phyloP scores from a whole-genome alignment of 2,329 filamentous ascomycete genomes.

The Claviceps sp. region DNA sequence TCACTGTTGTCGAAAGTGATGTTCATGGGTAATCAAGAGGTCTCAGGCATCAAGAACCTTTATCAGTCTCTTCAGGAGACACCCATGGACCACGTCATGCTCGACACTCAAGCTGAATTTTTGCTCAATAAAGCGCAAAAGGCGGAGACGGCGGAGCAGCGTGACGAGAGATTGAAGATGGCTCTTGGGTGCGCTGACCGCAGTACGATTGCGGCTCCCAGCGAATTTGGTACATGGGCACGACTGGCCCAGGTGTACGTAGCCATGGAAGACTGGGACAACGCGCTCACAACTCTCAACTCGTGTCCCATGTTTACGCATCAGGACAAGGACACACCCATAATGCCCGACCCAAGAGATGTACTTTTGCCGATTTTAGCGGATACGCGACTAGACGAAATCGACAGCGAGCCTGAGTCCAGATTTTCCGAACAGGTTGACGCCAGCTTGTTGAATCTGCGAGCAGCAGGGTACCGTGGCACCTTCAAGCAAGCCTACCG shows the following conservation, averaged over 20 bases:
- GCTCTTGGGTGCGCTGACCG: conserved; percentile 88
- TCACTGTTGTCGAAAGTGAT: conserved; percentile 83
- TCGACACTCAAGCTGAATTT: conserved; percentile 89
- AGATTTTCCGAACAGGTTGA: conserved; percentile 78
- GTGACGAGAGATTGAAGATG: conserved; percentile 61
- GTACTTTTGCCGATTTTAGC: conserved; percentile 76
- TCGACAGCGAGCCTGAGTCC: conserved; percentile 79
- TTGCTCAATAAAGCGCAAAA: conserved; percentile 67
- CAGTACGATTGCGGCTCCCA: conserved; percentile 87
- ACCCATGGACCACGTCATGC: conserved; percentile 94
- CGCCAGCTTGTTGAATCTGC: conserved; percentile 69
- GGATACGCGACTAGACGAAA: conserved; percentile 87
- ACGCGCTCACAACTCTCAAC: conserved; percentile 87
- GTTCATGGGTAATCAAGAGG: conserved; percentile 91
- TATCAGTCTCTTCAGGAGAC: conserved; percentile 81
- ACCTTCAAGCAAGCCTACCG: conserved; percentile 93
- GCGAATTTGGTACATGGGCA: conserved; percentile 96
- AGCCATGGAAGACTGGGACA: conserved; percentile 87
- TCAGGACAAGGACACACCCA: conserved; percentile 90
- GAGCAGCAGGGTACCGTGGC: conserved; percentile 81
- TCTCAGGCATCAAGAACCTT: conserved; percentile 80
- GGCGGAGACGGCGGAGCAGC: conserved; percentile 39
- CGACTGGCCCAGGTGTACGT: conserved; percentile 88
- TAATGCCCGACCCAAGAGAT: conserved; percentile 85
- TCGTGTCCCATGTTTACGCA: conserved; percentile 99